Percentiles rank a stretch among this genome's conserved stretches.
These are phyloP conservation scores for Hypoxylon trugodes DNA, from an alignment of 495 filamentous ascomycete genomes.

Conservation along the genomic window DNA sequence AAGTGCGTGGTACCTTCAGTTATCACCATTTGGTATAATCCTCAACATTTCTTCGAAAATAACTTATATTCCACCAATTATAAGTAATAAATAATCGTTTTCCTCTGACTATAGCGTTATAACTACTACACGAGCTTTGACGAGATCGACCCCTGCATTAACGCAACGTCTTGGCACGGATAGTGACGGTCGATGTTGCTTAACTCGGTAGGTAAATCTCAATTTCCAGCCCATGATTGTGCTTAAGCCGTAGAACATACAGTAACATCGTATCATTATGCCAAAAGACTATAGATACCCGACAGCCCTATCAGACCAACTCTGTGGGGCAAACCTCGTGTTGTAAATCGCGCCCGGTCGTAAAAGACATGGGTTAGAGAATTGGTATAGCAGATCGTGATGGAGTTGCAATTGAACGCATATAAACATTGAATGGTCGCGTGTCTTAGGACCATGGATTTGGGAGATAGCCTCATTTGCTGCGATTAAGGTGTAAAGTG, in stretches of 20 bases:
- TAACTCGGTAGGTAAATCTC: constrained; percentile 17
- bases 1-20: too few species aligned
- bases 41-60: too few species aligned
- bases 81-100: too few species aligned
- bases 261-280: constrained; percentile 10
- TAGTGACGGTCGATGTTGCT: constrained; percentile 3
- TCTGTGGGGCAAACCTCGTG: constrained; percentile 18
- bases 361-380: not conserved
- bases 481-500: not conserved
- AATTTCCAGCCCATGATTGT: constrained; percentile 9
- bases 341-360: not conserved
- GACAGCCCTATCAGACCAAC: not conserved
- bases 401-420: not conserved
- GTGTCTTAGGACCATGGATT: not conserved
- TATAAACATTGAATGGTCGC: constrained; percentile 9
- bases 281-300: not conserved
- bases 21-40: too few species aligned
- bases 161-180: constrained; percentile 28
- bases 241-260: constrained; percentile 12
- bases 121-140: constrained; percentile 16
- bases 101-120: not conserved
- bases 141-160: constrained; percentile 6
- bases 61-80: too few species aligned
- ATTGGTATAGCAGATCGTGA: not conserved
- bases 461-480: not conserved